Percentiles rank a stretch among this genome's conserved stretches.
Evolutionary conservation across 345 rosid species (phyloP).

Genomic region (Citrus unshiu): DNA sequence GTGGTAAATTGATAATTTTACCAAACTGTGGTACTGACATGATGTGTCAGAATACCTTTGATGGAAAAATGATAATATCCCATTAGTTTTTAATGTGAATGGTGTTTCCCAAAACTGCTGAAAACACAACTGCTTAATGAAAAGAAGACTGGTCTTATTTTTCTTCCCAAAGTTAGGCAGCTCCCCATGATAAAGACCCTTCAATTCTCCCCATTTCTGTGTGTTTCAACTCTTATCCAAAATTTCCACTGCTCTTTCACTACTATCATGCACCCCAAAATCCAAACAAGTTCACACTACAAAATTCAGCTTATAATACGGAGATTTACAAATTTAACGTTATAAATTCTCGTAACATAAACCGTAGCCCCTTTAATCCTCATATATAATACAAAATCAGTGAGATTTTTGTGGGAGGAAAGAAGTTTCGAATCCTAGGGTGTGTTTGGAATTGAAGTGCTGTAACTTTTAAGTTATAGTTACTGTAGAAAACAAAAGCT

Average conservation of each 20-base stretch:
- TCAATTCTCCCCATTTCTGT: constrained; percentile 11
- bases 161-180: constrained; percentile 41
- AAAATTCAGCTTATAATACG: not conserved
- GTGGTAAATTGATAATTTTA: too few species aligned
- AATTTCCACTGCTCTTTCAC: not conserved
- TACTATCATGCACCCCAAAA: constrained; percentile 2
- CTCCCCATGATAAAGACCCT: constrained; percentile 36
- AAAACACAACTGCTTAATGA: too few species aligned
- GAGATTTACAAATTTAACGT: not conserved
- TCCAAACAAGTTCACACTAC: constrained; percentile 3
- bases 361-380: not conserved
- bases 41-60: too few species aligned
- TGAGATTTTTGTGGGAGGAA: not conserved
- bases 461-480: too few species aligned
- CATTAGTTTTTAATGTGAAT: too few species aligned
- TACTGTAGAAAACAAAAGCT: too few species aligned
- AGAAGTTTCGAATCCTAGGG: not conserved
- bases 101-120: too few species aligned
- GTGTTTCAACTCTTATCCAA: constrained; percentile 2
- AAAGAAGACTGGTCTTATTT: constrained; percentile 5
- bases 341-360: too few species aligned
- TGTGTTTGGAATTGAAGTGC: too few species aligned
- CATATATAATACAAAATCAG: not conserved
- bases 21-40: too few species aligned
- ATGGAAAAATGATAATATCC: too few species aligned